Base-by-base conservation (phyloP, 2,329 filamentous ascomycete genomes). In the Dactylellina parvicollis region DNA sequence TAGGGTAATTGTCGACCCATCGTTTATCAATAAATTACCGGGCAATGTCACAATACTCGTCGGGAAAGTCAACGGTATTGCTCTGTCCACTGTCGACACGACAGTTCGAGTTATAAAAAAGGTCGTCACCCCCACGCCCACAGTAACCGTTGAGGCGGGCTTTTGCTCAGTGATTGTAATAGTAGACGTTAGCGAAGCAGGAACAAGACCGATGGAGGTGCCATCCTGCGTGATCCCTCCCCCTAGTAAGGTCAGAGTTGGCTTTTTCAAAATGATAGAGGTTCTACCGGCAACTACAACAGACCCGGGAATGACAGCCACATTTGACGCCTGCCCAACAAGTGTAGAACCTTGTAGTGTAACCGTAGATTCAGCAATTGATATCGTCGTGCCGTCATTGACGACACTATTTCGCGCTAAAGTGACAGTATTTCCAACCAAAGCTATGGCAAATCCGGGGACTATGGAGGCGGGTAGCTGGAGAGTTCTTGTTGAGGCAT, bases 281-380 rank as follows among this genome's bases (percentile, higher is more conserved):
- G 22, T 26, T 3, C 24, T 24, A 50, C 46, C 24, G 5, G 46
- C 46, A 14, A 30, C 16, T n/a, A 50, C n/a, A 14, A 1, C 30
- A 30, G 3, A 30, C 8, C 26, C 26, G 3, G 46, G 46, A 50
- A 50, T 24, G 4, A 50, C 26, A 5, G 24, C 24, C 10, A 50
- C 24, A 30, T 50, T n/a, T 4, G 46, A 50, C 10, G 46, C 46
- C 3, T n/a, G 4, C n/a, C 22, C 46, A 10, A 50, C 4, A 4
- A 50, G 20, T 8, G 46, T 50, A 12, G 46, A 50, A 32, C 12
- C 46, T 50, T 50, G 7, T 12, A 50, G 26, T n/a, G 46, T 50
- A n/a, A 32, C 9, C 5, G 46, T 50, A 4, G 46, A 50, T 5
- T 24, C 46, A n/a, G 7, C 24, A 8, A 50, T 22, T 1, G 12